A percentile compares a stretch with the other conserved stretches of the same genome.
phyloP scores from a whole-genome alignment of 2,329 filamentous ascomycete species.

The Penicillium rolfsii region DNA sequence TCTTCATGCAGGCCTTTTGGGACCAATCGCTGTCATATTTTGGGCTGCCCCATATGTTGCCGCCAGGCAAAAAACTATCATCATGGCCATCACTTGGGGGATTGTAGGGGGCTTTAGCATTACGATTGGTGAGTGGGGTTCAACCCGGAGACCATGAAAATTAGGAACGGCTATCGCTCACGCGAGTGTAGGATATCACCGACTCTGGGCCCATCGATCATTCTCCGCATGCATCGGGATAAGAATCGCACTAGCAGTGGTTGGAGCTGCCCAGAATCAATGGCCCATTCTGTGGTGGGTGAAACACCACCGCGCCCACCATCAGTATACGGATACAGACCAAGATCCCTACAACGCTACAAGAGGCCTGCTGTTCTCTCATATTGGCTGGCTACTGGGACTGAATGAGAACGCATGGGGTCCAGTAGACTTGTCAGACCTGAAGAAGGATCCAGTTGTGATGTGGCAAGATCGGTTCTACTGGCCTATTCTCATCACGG shows the following conservation, averaged over 20 bases:
- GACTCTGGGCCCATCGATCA: slow-evolving; percentile 16
- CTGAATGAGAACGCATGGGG: slow-evolving; percentile 7
- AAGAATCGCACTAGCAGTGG: slow-evolving; percentile 5
- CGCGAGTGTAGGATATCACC: slow-evolving; percentile 12
- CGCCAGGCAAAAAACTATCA: not conserved
- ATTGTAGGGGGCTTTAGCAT: slow-evolving; percentile 6
- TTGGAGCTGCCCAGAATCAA: slow-evolving; percentile 12
- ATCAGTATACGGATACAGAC: slow-evolving; percentile 13
- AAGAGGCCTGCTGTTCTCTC: slow-evolving; percentile 7
- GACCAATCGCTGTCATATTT: not conserved
- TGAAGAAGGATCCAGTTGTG: slow-evolving; percentile 7
- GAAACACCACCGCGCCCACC: slow-evolving; percentile 13
- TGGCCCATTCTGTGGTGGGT: slow-evolving; percentile 13
- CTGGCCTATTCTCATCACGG: not conserved
- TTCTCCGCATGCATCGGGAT: slow-evolving; percentile 7
- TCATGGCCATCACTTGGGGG: not conserved
- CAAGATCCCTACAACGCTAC: slow-evolving; percentile 14
- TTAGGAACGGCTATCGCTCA: not conserved
- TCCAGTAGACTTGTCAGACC: slow-evolving; percentile 9
- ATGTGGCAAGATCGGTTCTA: slow-evolving; percentile 11
- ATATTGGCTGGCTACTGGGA: slow-evolving; percentile 14
- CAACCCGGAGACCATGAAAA: not conserved
- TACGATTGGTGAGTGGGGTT: slow-evolving; percentile 3
- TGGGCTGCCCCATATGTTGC: not conserved
- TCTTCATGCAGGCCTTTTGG: not conserved